These are phyloP conservation scores for Triticum timopheevii DNA, from an alignment of 176 grass and related monocot genomes.

Conservation along the genomic window DNA sequence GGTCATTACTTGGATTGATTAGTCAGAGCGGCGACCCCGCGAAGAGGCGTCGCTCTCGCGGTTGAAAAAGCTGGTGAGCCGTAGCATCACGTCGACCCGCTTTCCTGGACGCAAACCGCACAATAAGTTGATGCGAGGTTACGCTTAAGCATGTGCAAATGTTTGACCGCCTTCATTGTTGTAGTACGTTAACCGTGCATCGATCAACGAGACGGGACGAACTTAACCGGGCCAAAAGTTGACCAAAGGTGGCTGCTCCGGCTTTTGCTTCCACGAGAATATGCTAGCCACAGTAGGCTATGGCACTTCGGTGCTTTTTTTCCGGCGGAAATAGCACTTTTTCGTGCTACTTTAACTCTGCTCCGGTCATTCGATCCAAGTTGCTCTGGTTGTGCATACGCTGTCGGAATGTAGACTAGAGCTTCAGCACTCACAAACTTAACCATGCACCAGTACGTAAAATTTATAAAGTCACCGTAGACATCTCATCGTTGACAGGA, in stretches of 20 bases:
- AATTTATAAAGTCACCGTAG: no score
- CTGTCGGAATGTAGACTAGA: background rate
- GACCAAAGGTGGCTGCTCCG: background rate
- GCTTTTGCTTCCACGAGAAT: background rate
- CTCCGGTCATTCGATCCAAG: background rate
- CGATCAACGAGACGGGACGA: background rate
- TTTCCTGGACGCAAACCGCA: background rate
- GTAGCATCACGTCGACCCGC: background rate
- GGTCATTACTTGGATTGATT: background rate
- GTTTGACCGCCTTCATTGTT: background rate
- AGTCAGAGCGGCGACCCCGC: slow-evolving; percentile 3
- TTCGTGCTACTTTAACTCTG: background rate
- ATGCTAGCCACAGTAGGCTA: background rate
- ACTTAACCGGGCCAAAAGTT: background rate
- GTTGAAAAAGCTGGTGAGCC: slow-evolving; percentile 29
- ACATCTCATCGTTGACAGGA: no score
- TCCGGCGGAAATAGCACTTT: background rate
- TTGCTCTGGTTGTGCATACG: background rate
- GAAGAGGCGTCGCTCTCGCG: slow-evolving; percentile 5
- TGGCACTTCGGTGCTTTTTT: background rate
- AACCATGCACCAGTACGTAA: background rate
- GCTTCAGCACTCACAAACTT: background rate
- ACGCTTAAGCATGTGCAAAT: background rate
- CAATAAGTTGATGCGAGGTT: background rate
- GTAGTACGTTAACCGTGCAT: background rate